Evolutionary conservation across 345 rosid genomes (phyloP), one percentile per base, ranked within the genome.

Genomic region (Murraya paniculata): DNA sequence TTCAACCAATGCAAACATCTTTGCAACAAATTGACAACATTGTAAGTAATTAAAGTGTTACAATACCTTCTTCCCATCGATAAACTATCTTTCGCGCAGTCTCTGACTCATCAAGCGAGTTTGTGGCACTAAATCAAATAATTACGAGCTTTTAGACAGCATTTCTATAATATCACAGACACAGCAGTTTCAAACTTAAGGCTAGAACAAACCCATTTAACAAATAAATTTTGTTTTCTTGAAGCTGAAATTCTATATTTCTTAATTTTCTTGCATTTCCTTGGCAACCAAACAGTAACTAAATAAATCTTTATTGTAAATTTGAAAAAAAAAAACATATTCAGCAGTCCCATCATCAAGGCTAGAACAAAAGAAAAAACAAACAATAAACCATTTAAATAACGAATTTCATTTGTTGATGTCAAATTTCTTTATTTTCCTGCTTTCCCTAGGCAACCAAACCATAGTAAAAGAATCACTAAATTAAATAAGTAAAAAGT

Each of bases 21-120:
- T 18, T 10, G 39, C 25, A 61, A 50, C 62, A 38, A 14, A 41
- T 4, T 18, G 41, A 77, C 48, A 35, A 24, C 18, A 30, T 35
- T 9, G 4, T 3, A 56, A 55, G 13, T 22, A 4, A 78, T 25
- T 72, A 72, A 55, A 65, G 73, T 30, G 25, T 16, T 11, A 67
- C n/a, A 71, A 25, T 74, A 95, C 98, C 98, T 91, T 89, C 95
- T 80, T 93, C 98, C 98, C 98, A 95, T 74, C 83, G 87, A 81
- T 87, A 83, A 72, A 95, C 91, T 66, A 95, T 93, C 88, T 84
- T 91, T 82, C 84, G 88, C 3, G 94, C 95, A 72, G 93, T 94
- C 41, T 90, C 95, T 35, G 98, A 92, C 79, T 91, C 95, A 71
- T 86, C 90, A 38, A 88, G 82, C 13, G 90, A 82, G 76, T 77